Evolutionary conservation across 148 eudicot species (phyloP).

Genomic region (Rhododendron mucronatum): DNA sequence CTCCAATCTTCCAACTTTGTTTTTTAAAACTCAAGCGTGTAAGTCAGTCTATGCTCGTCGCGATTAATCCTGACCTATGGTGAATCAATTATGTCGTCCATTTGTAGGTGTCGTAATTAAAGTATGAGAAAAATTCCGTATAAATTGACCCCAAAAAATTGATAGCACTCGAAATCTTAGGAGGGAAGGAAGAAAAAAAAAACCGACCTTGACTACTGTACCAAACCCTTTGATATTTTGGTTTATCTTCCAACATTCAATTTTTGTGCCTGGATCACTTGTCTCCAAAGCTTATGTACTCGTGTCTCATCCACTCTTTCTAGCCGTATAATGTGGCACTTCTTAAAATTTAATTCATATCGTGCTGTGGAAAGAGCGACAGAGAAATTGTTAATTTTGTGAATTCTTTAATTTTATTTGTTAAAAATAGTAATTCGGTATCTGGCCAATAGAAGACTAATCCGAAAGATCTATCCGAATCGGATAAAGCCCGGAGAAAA

Average conservation of each 20-base stretch:
- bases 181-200: too few species aligned
- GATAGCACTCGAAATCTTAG: neutral
- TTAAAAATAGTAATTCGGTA: too few species aligned
- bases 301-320: neutral
- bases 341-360: neutral
- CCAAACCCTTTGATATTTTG: neutral
- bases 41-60: neutral
- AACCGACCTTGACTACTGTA: too few species aligned
- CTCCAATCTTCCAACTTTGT: neutral
- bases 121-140: neutral
- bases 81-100: neutral
- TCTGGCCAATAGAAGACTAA: neutral
- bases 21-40: accelerated
- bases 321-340: neutral
- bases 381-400: neutral
- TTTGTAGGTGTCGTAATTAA: neutral
- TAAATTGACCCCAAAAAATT: neutral
- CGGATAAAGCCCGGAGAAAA: too few species aligned
- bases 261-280: neutral
- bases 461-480: too few species aligned
- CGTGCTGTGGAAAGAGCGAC: neutral
- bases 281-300: neutral
- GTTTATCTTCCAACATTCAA: neutral
- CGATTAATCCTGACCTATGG: too few species aligned
- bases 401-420: too few species aligned